phyloP scores from a whole-genome alignment of 2,329 filamentous ascomycete species.

The Plenodomus biglobosus region DNA sequence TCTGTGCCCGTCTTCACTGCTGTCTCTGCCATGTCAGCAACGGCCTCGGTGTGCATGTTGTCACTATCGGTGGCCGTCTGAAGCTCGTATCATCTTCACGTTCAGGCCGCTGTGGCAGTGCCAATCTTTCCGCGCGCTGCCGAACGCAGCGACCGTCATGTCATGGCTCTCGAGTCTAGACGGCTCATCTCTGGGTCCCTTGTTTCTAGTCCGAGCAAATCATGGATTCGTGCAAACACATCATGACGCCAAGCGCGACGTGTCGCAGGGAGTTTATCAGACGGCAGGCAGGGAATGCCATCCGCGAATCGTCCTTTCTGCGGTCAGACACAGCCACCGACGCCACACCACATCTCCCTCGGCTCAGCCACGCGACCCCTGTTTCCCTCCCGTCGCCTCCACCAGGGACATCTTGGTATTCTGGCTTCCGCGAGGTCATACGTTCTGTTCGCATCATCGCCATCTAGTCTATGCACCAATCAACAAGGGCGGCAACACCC shows the following conservation, averaged over 20 bases:
- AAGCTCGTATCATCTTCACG: constrained; percentile 17
- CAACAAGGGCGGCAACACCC: no score
- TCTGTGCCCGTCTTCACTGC: constrained; percentile 3
- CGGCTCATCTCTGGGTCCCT: constrained; percentile 7
- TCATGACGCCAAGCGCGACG: constrained; percentile 15
- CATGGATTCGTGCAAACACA: constrained; percentile 2
- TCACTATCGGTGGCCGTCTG: constrained; percentile 8
- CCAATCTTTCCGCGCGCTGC: constrained; percentile 27
- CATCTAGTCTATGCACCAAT: no score
- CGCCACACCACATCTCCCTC: background rate
- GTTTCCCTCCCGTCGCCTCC: background rate
- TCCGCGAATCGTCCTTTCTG: background rate
- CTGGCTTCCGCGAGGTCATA: no score
- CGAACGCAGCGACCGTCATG: constrained; percentile 16
- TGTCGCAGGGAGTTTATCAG: constrained; percentile 4
- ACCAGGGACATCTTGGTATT: no score
- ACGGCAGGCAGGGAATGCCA: background rate
- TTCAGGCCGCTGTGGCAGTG: constrained; percentile 30
- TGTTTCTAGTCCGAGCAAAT: background rate
- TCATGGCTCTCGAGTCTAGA: constrained; percentile 5
- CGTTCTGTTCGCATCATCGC: no score
- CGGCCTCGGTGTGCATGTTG: constrained; percentile 3
- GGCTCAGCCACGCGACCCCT: background rate
- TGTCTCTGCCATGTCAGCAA: constrained; percentile 25
- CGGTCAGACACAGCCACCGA: constrained; percentile 18